A percentile compares a stretch with the other conserved stretches of the same genome.
phyloP scores from a whole-genome alignment of 306 rosid genomes.

The Dalbergia oliveri region DNA sequence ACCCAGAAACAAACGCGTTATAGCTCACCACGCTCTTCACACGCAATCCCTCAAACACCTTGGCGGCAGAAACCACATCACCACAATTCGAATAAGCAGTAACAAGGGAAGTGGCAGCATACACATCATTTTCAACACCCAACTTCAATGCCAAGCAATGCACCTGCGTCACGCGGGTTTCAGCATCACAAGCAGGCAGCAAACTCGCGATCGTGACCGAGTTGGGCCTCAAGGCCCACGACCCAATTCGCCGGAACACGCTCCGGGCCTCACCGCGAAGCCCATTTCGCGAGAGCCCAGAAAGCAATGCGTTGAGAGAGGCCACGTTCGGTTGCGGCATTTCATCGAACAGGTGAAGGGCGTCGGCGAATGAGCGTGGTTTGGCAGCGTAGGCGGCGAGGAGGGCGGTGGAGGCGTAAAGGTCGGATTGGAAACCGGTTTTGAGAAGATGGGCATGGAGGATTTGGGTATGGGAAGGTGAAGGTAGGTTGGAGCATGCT shows the following conservation, averaged over 20 bases:
- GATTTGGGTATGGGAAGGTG: constrained; percentile 50
- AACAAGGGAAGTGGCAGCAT: constrained; percentile 66
- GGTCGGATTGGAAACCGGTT: constrained; percentile 61
- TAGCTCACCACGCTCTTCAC: constrained; percentile 69
- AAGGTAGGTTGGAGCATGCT: constrained; percentile 67
- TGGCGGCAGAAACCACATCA: constrained; percentile 52
- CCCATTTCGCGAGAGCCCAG: constrained; percentile 65
- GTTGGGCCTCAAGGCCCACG: constrained; percentile 56
- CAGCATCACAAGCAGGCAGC: constrained; percentile 48
- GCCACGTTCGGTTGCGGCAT: constrained; percentile 66
- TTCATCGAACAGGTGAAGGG: constrained; percentile 66
- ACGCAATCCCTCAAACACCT: constrained; percentile 59
- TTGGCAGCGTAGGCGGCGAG: constrained; percentile 44
- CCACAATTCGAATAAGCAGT: constrained; percentile 61
- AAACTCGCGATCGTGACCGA: constrained; percentile 66
- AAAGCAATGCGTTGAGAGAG: constrained; percentile 62
- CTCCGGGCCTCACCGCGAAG: constrained; percentile 49
- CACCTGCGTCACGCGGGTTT: constrained; percentile 45
- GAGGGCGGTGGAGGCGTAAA: constrained; percentile 69
- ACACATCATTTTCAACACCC: constrained; percentile 70
- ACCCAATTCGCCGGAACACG: constrained; percentile 46
- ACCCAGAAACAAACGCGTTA: constrained; percentile 73
- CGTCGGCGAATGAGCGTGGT: constrained; percentile 44
- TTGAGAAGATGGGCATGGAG: constrained; percentile 69
- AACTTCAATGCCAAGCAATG: constrained; percentile 74